Evolutionary conservation across 257 asterid species (phyloP), one percentile per base, ranked within the genome.

Genomic region (Eucommia ulmoides): DNA sequence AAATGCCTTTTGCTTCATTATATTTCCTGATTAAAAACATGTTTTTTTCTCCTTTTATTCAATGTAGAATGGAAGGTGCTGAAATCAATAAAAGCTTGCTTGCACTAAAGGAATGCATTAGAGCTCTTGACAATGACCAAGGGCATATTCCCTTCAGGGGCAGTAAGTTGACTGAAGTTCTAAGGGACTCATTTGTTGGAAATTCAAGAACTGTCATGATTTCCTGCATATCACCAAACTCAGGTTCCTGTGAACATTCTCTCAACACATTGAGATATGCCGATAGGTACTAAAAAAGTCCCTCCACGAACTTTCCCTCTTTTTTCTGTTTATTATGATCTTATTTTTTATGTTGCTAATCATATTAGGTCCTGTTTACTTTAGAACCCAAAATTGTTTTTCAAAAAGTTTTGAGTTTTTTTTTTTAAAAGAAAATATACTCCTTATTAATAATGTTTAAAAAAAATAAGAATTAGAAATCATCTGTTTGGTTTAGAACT

Each of bases 51-150:
- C 44, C 11, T 10, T 10, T 10, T 17, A 16, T 42, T 7, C 19
- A 18, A 42, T 68, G 73, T 82, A 92, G 99, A 72, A 86, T 88
- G 76, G 99, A 92, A 81, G 99, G 99, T 41, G 99, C 99, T 17
- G 99, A 92, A 81, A 92, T 92, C 67, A 92, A 92, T 64, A 86
- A 87, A 78, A 92, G 99, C 61, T 77, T 92, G 74, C 97, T 92
- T 54, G 99, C 99, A 7, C 52, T 92, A 65, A 92, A 92, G 73
- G 99, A 92, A 70, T 92, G 99, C 67, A 92, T 92, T 51, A 78
- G 99, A 66, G 99, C 99, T 2, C 99, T 92, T 46, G 99, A 92
- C 68, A 92, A 87, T 50, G 99, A 92, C 65, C 97, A 92, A 67
- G 88, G 80, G 24, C 99, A 92, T 58, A 92, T 92, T 69, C 99